Conservation (phyloP, 2,329 filamentous ascomycete species). For the Botrytis deweyae region DNA sequence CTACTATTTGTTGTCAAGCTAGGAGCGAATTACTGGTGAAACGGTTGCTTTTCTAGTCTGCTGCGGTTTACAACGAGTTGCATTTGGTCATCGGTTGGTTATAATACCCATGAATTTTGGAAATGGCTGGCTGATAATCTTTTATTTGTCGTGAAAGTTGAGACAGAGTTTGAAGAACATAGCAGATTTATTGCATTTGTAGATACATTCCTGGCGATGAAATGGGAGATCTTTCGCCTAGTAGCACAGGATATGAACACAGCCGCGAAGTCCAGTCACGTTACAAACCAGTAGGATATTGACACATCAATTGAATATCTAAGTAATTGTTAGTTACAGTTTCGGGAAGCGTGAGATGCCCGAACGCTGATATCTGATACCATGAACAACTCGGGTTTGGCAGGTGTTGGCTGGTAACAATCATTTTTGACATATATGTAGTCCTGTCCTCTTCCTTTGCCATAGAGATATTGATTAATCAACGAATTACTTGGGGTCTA, state of each 20-base stretch:
- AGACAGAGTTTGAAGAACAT: background rate
- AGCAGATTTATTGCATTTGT: background rate
- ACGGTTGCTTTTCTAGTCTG: background rate
- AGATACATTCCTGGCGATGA: background rate
- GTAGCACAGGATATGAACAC: background rate
- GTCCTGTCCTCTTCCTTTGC: background rate
- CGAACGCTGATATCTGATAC: background rate
- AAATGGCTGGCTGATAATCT: background rate
- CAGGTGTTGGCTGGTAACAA: background rate
- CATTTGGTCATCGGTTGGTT: background rate
- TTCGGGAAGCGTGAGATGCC: background rate
- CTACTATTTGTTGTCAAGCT: background rate
- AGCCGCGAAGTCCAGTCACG: background rate
- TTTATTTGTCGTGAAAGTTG: background rate
- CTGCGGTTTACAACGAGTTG: background rate
- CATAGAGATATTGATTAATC: background rate
- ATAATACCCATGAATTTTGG: background rate
- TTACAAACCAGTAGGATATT: background rate
- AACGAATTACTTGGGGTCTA: background rate
- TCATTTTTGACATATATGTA: background rate
- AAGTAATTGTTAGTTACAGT: background rate
- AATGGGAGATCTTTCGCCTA: background rate
- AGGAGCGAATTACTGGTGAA: background rate
- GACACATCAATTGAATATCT: background rate
- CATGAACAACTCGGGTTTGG: background rate